Evolutionary conservation across 169 alveolate genomes (phyloP).

Genomic region (Eimeria sp.): DNA sequence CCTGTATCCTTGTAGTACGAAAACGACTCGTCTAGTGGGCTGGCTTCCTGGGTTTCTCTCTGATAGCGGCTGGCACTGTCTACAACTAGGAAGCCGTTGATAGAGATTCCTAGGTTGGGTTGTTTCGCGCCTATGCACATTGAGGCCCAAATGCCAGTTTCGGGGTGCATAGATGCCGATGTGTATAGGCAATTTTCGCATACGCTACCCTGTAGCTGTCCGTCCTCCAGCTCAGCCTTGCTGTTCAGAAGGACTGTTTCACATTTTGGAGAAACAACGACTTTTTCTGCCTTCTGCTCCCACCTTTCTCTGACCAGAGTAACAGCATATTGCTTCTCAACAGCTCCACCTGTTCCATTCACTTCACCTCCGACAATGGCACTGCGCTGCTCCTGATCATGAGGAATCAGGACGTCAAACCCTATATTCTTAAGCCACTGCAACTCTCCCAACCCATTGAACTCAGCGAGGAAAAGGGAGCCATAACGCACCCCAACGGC

Average conservation of each 20-base stretch:
- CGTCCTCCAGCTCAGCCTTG: not conserved
- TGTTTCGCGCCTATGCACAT: conserved; percentile 21
- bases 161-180: conserved; percentile 18
- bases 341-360: not conserved
- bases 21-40: conserved; percentile 25
- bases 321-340: conserved; percentile 17
- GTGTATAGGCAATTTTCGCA: conserved; percentile 56
- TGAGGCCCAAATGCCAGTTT: conserved; percentile 24
- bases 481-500: conserved; percentile 48
- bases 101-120: conserved; percentile 30
- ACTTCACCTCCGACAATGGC: conserved; percentile 25
- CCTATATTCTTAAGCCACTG: not conserved
- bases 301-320: conserved; percentile 39
- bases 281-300: not conserved
- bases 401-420: not conserved
- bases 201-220: not conserved
- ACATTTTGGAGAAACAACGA: conserved; percentile 22
- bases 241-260: conserved; percentile 32
- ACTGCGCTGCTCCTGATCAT: conserved; percentile 31
- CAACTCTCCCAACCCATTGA: conserved; percentile 12
- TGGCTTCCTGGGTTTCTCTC: not conserved
- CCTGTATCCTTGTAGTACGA: conserved; percentile 51
- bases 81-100: conserved; percentile 31
- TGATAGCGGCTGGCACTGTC: conserved; percentile 3
- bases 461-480: conserved; percentile 13